Conservation (phyloP, 441 rosid species). For the Metrosideros polymorpha region DNA sequence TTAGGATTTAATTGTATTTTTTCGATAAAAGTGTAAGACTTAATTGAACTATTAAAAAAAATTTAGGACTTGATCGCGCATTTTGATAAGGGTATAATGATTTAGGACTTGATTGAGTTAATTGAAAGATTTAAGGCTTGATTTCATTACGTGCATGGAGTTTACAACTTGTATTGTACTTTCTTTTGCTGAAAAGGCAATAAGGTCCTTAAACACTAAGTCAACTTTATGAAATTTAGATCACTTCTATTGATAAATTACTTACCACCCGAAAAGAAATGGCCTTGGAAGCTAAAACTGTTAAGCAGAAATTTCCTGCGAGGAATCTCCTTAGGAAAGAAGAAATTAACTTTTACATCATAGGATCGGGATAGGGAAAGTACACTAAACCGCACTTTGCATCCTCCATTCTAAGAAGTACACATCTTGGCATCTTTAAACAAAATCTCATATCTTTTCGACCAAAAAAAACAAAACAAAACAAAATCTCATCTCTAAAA, state of each 20-base stretch:
- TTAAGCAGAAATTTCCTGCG: background rate
- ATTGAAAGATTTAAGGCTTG: too few relatives aligned
- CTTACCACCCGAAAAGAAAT: background rate
- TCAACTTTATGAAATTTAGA: background rate
- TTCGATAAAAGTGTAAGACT: background rate
- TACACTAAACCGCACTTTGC: too few relatives aligned
- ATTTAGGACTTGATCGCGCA: background rate
- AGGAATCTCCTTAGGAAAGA: background rate
- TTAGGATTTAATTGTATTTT: background rate
- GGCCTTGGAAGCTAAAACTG: background rate
- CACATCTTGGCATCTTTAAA: too few relatives aligned
- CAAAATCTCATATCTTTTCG: too few relatives aligned
- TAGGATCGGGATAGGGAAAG: background rate
- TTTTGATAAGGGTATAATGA: background rate
- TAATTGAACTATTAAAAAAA: background rate
- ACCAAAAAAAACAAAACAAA: too few relatives aligned
- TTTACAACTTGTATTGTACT: background rate
- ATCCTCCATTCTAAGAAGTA: too few relatives aligned
- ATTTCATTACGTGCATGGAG: too few relatives aligned
- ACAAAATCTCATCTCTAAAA: background rate
- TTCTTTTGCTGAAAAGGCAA: background rate
- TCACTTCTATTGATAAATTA: background rate
- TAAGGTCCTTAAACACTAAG: background rate
- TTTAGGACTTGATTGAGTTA: too few relatives aligned
- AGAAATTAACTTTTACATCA: background rate